Conservation (phyloP, 345 rosid species). For the Psidium guajava region DNA sequence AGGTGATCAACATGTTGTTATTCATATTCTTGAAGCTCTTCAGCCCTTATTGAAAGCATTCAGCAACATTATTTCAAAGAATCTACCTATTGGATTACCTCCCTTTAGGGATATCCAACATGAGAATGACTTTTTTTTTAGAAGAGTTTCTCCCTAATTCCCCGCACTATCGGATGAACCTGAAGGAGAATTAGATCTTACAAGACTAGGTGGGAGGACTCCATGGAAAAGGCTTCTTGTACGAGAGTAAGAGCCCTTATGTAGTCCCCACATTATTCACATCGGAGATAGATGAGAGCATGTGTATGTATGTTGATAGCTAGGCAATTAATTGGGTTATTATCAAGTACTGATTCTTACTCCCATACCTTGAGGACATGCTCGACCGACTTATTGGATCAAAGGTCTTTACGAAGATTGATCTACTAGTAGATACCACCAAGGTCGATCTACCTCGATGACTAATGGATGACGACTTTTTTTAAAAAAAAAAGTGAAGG, state of each 20-base stretch:
- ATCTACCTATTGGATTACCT: background rate
- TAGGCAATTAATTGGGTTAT: background rate
- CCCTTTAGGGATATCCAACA: background rate
- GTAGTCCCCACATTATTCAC: background rate
- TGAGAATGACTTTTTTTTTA: background rate
- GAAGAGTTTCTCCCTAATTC: background rate
- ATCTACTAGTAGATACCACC: background rate
- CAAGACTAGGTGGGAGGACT: background rate
- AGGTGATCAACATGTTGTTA: background rate
- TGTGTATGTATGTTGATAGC: background rate
- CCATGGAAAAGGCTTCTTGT: background rate
- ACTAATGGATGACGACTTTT: background rate
- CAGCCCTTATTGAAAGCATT: background rate
- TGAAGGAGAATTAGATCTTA: background rate
- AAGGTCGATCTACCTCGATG: background rate
- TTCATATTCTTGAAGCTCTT: background rate
- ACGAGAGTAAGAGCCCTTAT: conserved; percentile 2
- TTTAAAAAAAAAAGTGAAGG: background rate
- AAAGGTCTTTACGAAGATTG: background rate
- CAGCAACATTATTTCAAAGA: background rate
- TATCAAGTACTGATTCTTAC: background rate
- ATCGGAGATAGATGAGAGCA: background rate
- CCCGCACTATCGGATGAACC: conserved; percentile 2
- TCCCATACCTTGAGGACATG: background rate
- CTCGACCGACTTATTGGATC: background rate